These are phyloP conservation scores for Osmanthus fragrans DNA, from an alignment of 257 asterid genomes.

Conservation along the genomic window DNA sequence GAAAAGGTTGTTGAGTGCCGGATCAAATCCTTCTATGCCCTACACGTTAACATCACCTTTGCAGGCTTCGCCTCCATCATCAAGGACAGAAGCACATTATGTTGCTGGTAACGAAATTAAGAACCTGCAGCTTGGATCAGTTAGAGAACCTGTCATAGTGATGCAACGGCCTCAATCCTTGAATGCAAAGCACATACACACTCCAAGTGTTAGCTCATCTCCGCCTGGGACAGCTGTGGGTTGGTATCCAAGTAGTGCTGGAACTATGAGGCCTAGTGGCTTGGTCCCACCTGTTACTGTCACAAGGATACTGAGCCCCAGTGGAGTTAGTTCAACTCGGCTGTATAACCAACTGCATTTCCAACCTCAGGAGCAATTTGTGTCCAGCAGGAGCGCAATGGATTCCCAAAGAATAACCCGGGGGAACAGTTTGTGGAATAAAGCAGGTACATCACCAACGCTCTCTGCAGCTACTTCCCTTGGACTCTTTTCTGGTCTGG, in stretches of 20 bases:
- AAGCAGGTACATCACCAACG: conserved; percentile 40
- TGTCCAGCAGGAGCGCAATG: conserved; percentile 36
- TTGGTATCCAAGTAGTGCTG: conserved; percentile 41
- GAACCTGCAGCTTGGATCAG: conserved; percentile 62
- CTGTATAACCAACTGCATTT: conserved; percentile 44
- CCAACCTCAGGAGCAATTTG: conserved; percentile 48
- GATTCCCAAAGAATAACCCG: conserved; percentile 37
- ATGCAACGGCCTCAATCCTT: conserved; percentile 58
- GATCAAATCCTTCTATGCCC: conserved; percentile 45
- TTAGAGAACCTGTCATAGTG: conserved; percentile 58
- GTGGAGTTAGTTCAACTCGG: conserved; percentile 31
- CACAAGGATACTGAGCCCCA: conserved; percentile 37
- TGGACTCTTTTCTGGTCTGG: conserved; percentile 59
- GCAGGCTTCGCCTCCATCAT: conserved; percentile 44
- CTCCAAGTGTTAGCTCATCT: conserved; percentile 48
- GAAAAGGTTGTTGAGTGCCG: conserved; percentile 44
- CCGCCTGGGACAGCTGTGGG: conserved; percentile 45
- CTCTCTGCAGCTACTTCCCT: conserved; percentile 60
- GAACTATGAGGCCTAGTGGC: conserved; percentile 39
- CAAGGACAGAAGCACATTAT: conserved; percentile 44
- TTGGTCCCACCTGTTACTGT: conserved; percentile 38
- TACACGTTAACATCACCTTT: conserved; percentile 41
- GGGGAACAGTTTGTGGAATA: conserved; percentile 41
- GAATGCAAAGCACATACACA: conserved; percentile 37
- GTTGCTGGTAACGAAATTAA: conserved; percentile 52